These are phyloP conservation scores for Globisporangium orthogonon DNA, from an alignment of 352 stramenopile species.

Conservation along the genomic window DNA sequence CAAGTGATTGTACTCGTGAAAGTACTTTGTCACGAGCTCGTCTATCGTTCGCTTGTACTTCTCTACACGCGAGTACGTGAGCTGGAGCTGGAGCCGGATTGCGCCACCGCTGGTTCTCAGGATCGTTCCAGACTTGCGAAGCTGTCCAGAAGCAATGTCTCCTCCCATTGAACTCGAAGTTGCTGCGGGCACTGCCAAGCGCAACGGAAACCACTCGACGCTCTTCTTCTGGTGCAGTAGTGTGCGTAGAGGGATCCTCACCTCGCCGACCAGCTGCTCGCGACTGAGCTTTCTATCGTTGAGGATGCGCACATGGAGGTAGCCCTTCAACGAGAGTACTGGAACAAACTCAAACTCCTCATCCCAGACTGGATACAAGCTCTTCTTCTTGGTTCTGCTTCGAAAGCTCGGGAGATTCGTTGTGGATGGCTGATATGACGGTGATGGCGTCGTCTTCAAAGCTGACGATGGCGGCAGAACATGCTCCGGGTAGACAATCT, in stretches of 20 bases:
- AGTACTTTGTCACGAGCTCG: slow-evolving; percentile 47
- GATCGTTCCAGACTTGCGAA: slow-evolving; percentile 6
- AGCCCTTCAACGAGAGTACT: slow-evolving; percentile 58
- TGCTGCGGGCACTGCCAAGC: slow-evolving; percentile 19
- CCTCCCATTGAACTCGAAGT: not conserved
- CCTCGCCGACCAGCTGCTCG: slow-evolving; percentile 66
- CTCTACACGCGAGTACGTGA: slow-evolving; percentile 56
- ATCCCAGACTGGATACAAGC: slow-evolving; percentile 72
- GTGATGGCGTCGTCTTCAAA: not conserved
- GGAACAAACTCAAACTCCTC: slow-evolving; percentile 66
- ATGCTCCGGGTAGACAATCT: slow-evolving; percentile 56
- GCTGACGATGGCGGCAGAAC: slow-evolving; percentile 1
- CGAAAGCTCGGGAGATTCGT: slow-evolving; percentile 19
- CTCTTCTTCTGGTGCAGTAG: slow-evolving; percentile 60
- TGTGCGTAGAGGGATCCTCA: slow-evolving; percentile 46
- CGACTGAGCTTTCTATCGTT: slow-evolving; percentile 65
- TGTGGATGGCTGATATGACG: too few relatives aligned
- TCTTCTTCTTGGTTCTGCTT: slow-evolving; percentile 67
- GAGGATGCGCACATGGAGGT: slow-evolving; percentile 53
- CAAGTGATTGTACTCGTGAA: slow-evolving; percentile 45
- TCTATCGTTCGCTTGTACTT: slow-evolving; percentile 52
- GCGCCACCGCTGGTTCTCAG: slow-evolving; percentile 30
- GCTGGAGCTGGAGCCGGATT: slow-evolving; percentile 50
- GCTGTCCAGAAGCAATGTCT: slow-evolving; percentile 2
- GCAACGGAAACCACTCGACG: slow-evolving; percentile 52